Evolutionary conservation across 495 filamentous ascomycete genomes (phyloP), one percentile per base, ranked within the genome.

Genomic region (Aspergillus baeticus): DNA sequence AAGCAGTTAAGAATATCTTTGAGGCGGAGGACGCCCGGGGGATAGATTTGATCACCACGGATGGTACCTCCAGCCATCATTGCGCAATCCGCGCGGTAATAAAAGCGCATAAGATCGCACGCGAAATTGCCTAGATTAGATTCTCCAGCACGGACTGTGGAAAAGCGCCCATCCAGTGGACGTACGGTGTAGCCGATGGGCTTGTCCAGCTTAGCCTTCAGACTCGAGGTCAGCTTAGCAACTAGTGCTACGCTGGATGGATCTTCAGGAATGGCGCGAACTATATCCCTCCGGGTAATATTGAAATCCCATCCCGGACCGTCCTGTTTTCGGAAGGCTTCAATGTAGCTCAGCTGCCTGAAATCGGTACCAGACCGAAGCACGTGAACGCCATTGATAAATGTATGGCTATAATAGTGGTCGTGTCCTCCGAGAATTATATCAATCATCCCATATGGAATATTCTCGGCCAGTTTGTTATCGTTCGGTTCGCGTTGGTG

Each of bases 61-160:
- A 96, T 88, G n/a, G 92, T 96, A 1, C 92, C 92, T 0, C 87
- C 84, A 0, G 88, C 90, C 85, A 96, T 93, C 54, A 96, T 72
- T 15, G 87, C 78, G 65, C 89, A 94, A 57, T 96, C 92, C 0
- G 88, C 81, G 10, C 69, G 63, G 65, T 96, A 91, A 65, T 95
- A 87, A 54, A 81, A 83, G 10, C 91, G 84, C 88, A 96, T 95
- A 15, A 96, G 77, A 65, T 96, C 92, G 69, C 87, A 92, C 26
- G 95, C 87, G 66, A 93, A 94, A 62, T 96, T 96, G 0, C 87
- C 91, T 1, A 93, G 62, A 62, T 96, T 96, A 29, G 86, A 90
- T 69, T 96, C 92, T 17, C 73, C 72, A 21, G 81, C 67, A 2
- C 92, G 79, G 1, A 95, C 88, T 0, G 91, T 96, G 6, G 84